Evolutionary conservation across 176 grass and related monocot genomes (phyloP).

Genomic region (Echinochloa phyllopogon): DNA sequence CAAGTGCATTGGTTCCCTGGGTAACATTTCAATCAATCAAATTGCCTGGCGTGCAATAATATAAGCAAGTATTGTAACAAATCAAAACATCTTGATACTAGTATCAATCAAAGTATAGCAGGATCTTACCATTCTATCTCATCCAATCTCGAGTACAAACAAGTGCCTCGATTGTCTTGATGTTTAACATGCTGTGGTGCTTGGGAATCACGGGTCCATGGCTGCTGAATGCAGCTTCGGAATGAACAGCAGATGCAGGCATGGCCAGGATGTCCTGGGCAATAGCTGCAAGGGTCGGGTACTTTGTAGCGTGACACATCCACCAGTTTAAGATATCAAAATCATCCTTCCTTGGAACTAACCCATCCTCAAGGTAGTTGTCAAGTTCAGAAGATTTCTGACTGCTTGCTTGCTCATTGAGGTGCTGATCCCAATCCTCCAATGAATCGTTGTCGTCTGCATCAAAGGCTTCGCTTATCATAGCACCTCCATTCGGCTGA

Average conservation of each 20-base stretch:
- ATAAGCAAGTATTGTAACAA: slow-evolving; percentile 16
- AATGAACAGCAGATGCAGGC: slow-evolving; percentile 51
- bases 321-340: slow-evolving; percentile 65
- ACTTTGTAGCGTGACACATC: slow-evolving; percentile 57
- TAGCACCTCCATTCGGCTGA: background rate
- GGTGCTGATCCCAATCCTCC: slow-evolving; percentile 67
- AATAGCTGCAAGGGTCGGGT: slow-evolving; percentile 47
- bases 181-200: slow-evolving; percentile 49
- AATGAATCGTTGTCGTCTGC: slow-evolving; percentile 41
- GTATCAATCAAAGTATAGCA: background rate
- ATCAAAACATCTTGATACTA: background rate
- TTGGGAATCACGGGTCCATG: slow-evolving; percentile 54
- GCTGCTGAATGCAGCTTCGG: slow-evolving; percentile 45
- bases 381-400: slow-evolving; percentile 56
- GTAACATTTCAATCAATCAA: background rate
- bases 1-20: background rate
- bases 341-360: slow-evolving; percentile 65
- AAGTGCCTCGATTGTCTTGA: slow-evolving; percentile 64
- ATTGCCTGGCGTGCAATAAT: no score
- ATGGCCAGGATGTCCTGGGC: slow-evolving; percentile 51
- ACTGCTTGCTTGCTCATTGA: slow-evolving; percentile 53
- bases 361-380: slow-evolving; percentile 51
- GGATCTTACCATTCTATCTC: slow-evolving; percentile 45
- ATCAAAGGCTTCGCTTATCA: slow-evolving; percentile 31
- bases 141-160: slow-evolving; percentile 61